phyloP scores from a whole-genome alignment of 805 yeast species.

The Lipomyces mesembrius region DNA sequence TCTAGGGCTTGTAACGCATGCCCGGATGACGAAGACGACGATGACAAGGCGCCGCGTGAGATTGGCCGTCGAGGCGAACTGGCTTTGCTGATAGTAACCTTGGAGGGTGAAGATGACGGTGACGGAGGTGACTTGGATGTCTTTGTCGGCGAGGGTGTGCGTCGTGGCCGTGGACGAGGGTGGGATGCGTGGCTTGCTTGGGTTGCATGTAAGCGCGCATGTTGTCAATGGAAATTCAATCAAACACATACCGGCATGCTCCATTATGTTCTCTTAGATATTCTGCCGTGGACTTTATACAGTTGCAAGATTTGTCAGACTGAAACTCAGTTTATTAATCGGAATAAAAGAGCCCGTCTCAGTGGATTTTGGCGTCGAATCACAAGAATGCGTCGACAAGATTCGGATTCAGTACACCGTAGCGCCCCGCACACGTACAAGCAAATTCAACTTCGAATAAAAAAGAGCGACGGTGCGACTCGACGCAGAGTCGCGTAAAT shows the following conservation, averaged over 20 bases:
- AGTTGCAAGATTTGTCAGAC: not conserved
- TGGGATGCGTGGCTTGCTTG: not conserved
- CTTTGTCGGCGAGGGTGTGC: constrained; percentile 19
- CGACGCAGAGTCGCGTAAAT: not conserved
- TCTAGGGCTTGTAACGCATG: constrained; percentile 18
- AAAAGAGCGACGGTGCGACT: not conserved
- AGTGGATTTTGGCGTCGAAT: not conserved
- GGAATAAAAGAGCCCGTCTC: not conserved
- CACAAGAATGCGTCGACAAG: not conserved
- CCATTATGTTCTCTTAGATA: not conserved
- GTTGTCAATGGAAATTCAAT: not conserved
- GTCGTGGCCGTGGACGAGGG: constrained; percentile 4
- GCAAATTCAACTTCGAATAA: not conserved
- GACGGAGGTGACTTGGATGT: not conserved
- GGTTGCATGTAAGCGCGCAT: not conserved
- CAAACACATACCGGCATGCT: constrained; percentile 7
- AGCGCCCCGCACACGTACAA: not conserved
- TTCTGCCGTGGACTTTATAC: not conserved
- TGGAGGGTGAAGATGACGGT: not conserved
- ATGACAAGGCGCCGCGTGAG: not conserved
- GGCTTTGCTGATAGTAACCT: not conserved
- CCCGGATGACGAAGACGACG: constrained; percentile 4
- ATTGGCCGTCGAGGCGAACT: constrained; percentile 5
- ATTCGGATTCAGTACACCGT: not conserved
- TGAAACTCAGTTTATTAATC: not conserved